Evolutionary conservation across 495 filamentous ascomycete genomes (phyloP).

Genomic region (Lophiotrema nucula): DNA sequence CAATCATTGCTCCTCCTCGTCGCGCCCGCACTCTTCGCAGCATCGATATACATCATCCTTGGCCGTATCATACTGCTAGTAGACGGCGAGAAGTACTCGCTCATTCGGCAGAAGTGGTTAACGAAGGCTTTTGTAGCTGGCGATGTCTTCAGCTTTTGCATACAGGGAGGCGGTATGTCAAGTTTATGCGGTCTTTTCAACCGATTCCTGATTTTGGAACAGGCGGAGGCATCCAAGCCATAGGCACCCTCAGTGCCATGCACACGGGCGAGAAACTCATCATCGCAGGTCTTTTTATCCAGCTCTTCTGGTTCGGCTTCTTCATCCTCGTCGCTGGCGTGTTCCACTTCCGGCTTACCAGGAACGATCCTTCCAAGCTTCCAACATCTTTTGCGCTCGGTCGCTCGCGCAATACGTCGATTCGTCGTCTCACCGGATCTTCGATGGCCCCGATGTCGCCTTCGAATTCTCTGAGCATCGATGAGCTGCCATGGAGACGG

Average conservation of each 20-base stretch:
- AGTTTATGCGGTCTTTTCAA: too few relatives aligned
- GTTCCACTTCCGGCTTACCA: slow-evolving; percentile 9
- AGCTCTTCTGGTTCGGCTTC: slow-evolving; percentile 19
- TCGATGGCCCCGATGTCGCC: background rate
- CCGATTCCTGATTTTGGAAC: background rate
- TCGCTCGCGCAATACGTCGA: too few relatives aligned
- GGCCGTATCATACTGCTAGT: slow-evolving; percentile 45
- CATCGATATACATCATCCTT: slow-evolving; percentile 48
- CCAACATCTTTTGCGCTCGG: background rate
- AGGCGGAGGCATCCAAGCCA: background rate
- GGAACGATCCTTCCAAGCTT: background rate
- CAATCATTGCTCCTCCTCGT: slow-evolving; percentile 44
- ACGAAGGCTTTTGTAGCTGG: slow-evolving; percentile 48
- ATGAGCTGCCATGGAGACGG: slow-evolving; percentile 45
- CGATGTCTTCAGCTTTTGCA: slow-evolving; percentile 47
- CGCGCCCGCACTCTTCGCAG: slow-evolving; percentile 45
- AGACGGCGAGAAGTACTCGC: slow-evolving; percentile 44
- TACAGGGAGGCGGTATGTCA: slow-evolving; percentile 43
- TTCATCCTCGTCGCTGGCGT: slow-evolving; percentile 13
- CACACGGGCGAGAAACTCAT: slow-evolving; percentile 16
- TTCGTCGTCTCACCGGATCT: background rate
- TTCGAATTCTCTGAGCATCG: background rate
- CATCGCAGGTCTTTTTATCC: slow-evolving; percentile 9
- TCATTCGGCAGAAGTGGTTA: slow-evolving; percentile 42
- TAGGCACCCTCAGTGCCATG: slow-evolving; percentile 1